Evolutionary conservation across 495 filamentous ascomycete species (phyloP), one percentile per base, ranked within the genome.

Genomic region (Talaromyces ruber): DNA sequence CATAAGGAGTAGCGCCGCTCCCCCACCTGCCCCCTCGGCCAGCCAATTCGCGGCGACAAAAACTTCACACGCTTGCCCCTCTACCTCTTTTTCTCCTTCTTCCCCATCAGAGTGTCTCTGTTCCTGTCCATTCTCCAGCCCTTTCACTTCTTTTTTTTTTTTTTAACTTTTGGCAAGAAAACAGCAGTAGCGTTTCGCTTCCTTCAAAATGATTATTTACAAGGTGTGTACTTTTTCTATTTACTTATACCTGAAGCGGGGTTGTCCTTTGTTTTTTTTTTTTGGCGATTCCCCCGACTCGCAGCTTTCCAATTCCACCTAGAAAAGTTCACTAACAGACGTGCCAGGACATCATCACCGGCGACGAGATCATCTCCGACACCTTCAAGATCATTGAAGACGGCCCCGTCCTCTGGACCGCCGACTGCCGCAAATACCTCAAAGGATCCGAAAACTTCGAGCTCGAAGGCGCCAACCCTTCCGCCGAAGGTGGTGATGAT

Each of bases 391-490:
- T 95, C 64, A 88, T 84, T 64, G 79, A 86, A 72, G 79, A 93
- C 67, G 90, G 92, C 72, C 85, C 82, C 58, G 77, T 87, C 67
- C 86, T 88, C 66, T 97, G 90, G 72, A 92, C 97, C 76, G 86
- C 85, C 66, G 88, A 98, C 76, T 97, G 94, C 79, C 81, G 81
- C 69, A 96, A 91, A 86, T 90, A 97, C 76, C 82, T 85, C 22
- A 81, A 87, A 74, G 90, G 86, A 63, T 82, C 73, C 54, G 89
- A 92, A 66, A 75, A 88, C 65, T 85, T 96, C 76, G 80, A 88
- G 86, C 92, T 98, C 70, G 96, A 86, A 71, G 94, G 94, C 75
- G 95, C 92, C 79, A 98, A 98, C 79, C 90, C 94, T 63, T 98
- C 94, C 63, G 92, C 94, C 64, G 94, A 98, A 80, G 94, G 87